Percentiles rank a stretch among this genome's conserved stretches.
These are phyloP conservation scores for Phoma sp. DNA, from an alignment of 2,329 filamentous ascomycete species.

Conservation along the genomic window DNA sequence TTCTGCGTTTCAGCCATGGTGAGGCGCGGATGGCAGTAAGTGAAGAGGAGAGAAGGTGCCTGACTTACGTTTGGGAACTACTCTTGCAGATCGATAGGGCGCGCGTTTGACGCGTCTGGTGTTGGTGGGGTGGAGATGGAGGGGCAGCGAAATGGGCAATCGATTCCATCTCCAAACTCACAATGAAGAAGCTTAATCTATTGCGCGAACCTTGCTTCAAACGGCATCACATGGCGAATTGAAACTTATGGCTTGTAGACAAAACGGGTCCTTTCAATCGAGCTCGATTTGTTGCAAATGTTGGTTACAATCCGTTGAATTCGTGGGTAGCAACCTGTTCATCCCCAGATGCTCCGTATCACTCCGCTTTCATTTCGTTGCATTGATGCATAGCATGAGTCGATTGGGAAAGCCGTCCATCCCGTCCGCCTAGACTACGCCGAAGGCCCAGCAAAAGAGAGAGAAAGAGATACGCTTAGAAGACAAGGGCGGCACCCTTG, in stretches of 20 bases:
- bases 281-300: constrained; percentile 50
- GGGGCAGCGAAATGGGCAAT: constrained; percentile 26
- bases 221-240: background rate
- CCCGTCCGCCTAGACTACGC: constrained; percentile 47
- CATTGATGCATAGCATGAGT: constrained; percentile 41
- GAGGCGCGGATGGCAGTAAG: background rate
- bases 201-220: background rate
- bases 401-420: constrained; percentile 44
- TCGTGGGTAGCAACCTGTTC: constrained; percentile 43
- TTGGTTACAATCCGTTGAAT: constrained; percentile 48
- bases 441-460: constrained; percentile 49
- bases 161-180: no score
- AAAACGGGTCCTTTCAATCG: constrained; percentile 40
- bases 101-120: constrained; percentile 23
- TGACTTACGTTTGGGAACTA: constrained; percentile 3
- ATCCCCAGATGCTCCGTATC: constrained; percentile 39
- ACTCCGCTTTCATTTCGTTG: constrained; percentile 36
- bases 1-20: constrained; percentile 31
- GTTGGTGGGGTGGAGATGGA: constrained; percentile 22
- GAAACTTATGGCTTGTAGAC: background rate
- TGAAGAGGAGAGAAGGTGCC: background rate
- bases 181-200: no score
- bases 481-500: constrained; percentile 99
- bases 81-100: constrained; percentile 6
- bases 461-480: constrained; percentile 73